Percentiles rank a stretch among this genome's conserved stretches.
Conservation (phyloP, 2,329 filamentous ascomycete genomes). For the Acrocalymma vagum region DNA sequence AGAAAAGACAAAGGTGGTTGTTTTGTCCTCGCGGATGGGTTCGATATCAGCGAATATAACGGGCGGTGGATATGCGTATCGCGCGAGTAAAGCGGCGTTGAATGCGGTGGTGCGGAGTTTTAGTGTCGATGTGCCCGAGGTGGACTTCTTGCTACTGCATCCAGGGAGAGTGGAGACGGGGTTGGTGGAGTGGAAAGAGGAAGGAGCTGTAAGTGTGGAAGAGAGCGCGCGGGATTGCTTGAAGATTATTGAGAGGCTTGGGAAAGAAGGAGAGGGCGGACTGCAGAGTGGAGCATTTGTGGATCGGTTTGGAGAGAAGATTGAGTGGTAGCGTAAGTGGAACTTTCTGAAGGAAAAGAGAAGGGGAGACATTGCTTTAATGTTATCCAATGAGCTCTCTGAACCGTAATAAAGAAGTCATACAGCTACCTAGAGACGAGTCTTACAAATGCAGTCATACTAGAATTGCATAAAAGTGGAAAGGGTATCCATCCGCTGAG, state of each 20-base stretch:
- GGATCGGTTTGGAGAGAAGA: constrained; percentile 53
- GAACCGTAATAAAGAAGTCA: no score
- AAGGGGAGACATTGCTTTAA: no score
- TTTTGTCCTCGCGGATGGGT: constrained; percentile 57
- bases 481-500: no score
- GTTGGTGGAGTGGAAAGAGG: constrained; percentile 54
- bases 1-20: constrained; percentile 49
- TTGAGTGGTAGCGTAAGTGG: constrained; percentile 48
- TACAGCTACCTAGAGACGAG: no score
- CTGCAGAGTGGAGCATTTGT: constrained; percentile 53
- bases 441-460: no score
- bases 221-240: constrained; percentile 53
- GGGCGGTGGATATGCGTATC: constrained; percentile 57
- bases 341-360: no score
- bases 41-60: constrained; percentile 49
- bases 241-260: constrained; percentile 45
- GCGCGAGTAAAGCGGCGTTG: constrained; percentile 56
- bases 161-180: constrained; percentile 56
- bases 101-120: constrained; percentile 57
- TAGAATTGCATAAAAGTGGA: no score
- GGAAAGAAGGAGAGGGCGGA: constrained; percentile 26
- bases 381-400: no score
- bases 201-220: constrained; percentile 52
- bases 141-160: constrained; percentile 54
- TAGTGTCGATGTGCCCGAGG: constrained; percentile 53